Base-by-base conservation (phyloP, 2,329 filamentous ascomycete species). In the Annulohypoxylon truncatum region DNA sequence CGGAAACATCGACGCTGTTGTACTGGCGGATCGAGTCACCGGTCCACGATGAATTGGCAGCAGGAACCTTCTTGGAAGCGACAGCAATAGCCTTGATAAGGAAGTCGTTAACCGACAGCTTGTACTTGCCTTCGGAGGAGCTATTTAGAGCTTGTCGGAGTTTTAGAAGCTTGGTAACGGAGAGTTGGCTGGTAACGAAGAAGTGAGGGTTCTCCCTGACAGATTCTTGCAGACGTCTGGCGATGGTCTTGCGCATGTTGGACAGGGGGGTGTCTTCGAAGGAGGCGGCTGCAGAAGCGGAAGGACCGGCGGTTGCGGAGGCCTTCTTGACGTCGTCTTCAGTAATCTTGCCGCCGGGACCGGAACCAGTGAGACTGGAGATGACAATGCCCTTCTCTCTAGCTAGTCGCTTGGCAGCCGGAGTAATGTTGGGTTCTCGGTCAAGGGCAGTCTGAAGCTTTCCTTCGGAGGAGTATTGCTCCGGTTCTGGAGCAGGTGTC, bases 51-150 rank as follows among this genome's bases (percentile, higher is more conserved):
- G 94, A 94, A 88, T 99, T 99, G 82, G 94, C 96, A 71, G 92
- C 88, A 64, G 96, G 96, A 51, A 98, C 94, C 88, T 97, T 97
- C 84, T 91, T 91, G 79, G 91, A 93, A 68, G 96, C 96, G 69
- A 92, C 85, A 64, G 89, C 92, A 64, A 95, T 92, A 73, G 95
- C 96, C 89, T 99, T 99, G 87, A 99, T 93, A 70, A 99, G 87
- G 87, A 99, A 97, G 83, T 99, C 96, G 83, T 99, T 99, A 83
- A 99, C 93, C n/a, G 94, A 97, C 64, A 99, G 92, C 89, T 97
- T 99, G 89, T 97, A 99, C 82, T 94, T 90, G 83, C 95, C 96
- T 69, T 97, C 91, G 50, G 93, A 85, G 10, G 92, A 90, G 78
- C 89, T 88, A 84, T 99, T 99, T 73, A 99, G 89, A 64, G 95